Evolutionary conservation across 78 protist species (phyloP).

Genomic region (Mantamonas sphyraenae): DNA sequence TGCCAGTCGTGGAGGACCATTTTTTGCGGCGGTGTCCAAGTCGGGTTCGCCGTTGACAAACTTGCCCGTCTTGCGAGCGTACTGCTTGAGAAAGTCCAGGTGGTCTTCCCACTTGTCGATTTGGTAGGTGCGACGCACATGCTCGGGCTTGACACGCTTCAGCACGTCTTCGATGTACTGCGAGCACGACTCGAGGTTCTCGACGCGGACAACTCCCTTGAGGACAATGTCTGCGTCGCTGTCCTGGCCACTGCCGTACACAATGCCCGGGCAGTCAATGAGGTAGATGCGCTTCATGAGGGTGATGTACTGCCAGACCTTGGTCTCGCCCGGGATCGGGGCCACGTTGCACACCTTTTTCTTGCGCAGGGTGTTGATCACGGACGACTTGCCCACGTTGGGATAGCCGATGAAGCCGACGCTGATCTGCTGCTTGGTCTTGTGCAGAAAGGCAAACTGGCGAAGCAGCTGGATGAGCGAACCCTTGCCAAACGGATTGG

Average conservation of each 20-base stretch:
- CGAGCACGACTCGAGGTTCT: constrained; percentile 67
- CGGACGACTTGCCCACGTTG: constrained; percentile 92
- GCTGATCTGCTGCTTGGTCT: constrained; percentile 79
- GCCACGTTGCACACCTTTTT: constrained; percentile 91
- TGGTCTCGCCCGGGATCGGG: constrained; percentile 98
- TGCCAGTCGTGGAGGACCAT: constrained; percentile 83
- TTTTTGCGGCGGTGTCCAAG: constrained; percentile 64
- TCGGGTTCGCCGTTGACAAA: constrained; percentile 80
- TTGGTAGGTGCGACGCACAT: constrained; percentile 69
- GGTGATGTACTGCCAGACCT: constrained; percentile 99
- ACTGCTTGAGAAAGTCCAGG: constrained; percentile 72
- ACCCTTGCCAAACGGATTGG: constrained; percentile 97
- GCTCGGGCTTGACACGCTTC: constrained; percentile 63
- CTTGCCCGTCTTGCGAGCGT: constrained; percentile 51
- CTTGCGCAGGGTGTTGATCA: constrained; percentile 90
- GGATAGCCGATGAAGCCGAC: constrained; percentile 96
- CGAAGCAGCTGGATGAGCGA: constrained; percentile 85
- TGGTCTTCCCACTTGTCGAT: constrained; percentile 60
- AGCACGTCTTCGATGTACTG: constrained; percentile 65
- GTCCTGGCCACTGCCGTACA: constrained; percentile 57
- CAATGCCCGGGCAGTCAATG: constrained; percentile 99
- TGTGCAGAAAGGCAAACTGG: constrained; percentile 82
- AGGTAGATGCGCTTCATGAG: constrained; percentile 85
- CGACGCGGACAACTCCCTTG: constrained; percentile 66
- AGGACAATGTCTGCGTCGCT: constrained; percentile 72